Percentiles rank a stretch among this genome's conserved stretches.
These are phyloP conservation scores for Mucor saturninus DNA, from an alignment of 371 early-diverging fungal species.

Conservation along the genomic window DNA sequence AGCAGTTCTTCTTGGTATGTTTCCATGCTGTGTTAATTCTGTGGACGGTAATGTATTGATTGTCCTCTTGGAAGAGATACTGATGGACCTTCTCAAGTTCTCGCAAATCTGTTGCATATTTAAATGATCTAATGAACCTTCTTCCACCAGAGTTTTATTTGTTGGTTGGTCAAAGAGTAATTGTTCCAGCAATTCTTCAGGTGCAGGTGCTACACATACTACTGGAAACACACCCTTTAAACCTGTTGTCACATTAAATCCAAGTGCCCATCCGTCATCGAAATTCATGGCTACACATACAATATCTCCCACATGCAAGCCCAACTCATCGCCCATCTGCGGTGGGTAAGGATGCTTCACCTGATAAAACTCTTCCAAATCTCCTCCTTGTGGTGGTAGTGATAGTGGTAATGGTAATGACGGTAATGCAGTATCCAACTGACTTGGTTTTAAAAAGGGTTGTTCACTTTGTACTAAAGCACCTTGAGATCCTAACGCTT, in stretches of 20 bases:
- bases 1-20: constrained; percentile 53
- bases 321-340: constrained; percentile 72
- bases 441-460: background rate
- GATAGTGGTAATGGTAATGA: constrained; percentile 3
- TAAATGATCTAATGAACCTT: constrained; percentile 22
- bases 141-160: constrained; percentile 37
- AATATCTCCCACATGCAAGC: constrained; percentile 68
- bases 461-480: constrained; percentile 3
- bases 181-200: constrained; percentile 44
- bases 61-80: constrained; percentile 12
- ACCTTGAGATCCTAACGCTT: constrained; percentile 27
- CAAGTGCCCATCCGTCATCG: constrained; percentile 79
- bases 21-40: constrained; percentile 34
- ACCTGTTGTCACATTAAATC: constrained; percentile 69
- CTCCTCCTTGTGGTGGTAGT: constrained; percentile 8
- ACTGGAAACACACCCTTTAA: constrained; percentile 76
- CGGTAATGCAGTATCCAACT: background rate
- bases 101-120: constrained; percentile 30
- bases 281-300: constrained; percentile 63
- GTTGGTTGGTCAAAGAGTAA: constrained; percentile 29
- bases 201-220: constrained; percentile 58
- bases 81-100: constrained; percentile 21
- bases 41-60: constrained; percentile 13
- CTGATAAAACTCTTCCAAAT: constrained; percentile 46
- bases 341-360: constrained; percentile 67